Percentiles rank a stretch among this genome's conserved stretches.
Conservation (phyloP, 73 alveolate genomes). For the Symbiodinium natans region DNA sequence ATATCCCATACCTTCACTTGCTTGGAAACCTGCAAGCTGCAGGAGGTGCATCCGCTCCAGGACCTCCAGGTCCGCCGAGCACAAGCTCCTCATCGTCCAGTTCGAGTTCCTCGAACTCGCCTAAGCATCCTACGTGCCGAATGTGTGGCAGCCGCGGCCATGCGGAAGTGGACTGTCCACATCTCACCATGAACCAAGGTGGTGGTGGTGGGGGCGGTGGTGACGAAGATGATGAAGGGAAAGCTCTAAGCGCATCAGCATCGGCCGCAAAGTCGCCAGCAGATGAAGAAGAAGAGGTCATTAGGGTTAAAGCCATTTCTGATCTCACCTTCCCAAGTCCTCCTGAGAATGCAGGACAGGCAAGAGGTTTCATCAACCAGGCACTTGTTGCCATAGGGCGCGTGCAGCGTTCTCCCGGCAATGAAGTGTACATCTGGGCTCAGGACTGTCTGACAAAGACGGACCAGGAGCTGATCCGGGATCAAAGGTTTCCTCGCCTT, state of each 20-base stretch:
- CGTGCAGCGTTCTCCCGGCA: neutral
- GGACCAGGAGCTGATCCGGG: neutral
- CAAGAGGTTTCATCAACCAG: neutral
- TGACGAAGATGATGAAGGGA: too few relatives aligned
- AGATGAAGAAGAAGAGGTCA: neutral
- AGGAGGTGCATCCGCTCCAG: neutral
- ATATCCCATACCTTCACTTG: too few relatives aligned
- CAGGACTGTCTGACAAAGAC: neutral
- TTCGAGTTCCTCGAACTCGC: neutral
- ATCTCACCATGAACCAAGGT: too few relatives aligned
- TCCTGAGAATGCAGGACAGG: neutral
- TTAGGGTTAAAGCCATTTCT: neutral
- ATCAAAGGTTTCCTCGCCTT: neutral
- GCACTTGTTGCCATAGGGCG: neutral
- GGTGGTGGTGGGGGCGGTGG: too few relatives aligned
- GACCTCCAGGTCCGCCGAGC: too few relatives aligned
- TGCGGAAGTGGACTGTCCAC: too few relatives aligned
- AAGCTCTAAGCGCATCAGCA: too few relatives aligned
- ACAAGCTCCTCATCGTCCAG: neutral
- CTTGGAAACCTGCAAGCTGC: neutral
- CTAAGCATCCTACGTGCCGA: neutral
- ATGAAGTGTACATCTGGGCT: neutral
- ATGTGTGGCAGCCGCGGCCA: neutral
- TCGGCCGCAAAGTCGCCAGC: neutral
- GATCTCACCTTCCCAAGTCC: neutral